A percentile compares a stretch with the other conserved stretches of the same genome.
Evolutionary conservation across 1,284 basidiomycete genomes (phyloP).

Genomic region (Tilletiaria anomala): DNA sequence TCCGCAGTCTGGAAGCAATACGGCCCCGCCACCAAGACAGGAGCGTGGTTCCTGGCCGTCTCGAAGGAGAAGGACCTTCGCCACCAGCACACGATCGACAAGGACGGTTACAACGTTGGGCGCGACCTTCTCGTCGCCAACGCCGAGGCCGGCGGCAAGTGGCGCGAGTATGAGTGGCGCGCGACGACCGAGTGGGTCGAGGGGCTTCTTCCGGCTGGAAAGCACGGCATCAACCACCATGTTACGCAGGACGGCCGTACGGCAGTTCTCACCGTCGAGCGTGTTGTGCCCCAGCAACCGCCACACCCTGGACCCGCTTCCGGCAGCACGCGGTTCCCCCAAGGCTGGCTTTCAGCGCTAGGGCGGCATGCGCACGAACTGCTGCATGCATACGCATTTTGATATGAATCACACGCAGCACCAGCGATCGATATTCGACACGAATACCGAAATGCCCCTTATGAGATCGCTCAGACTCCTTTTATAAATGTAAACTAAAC

Average conservation of each 20-base stretch:
- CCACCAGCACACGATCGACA: slow-evolving; percentile 34
- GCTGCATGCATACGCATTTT: too few relatives aligned
- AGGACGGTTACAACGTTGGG: slow-evolving; percentile 39
- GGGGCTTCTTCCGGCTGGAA: slow-evolving; percentile 27
- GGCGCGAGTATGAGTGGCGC: slow-evolving; percentile 31
- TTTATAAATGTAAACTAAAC: too few relatives aligned
- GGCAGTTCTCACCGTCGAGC: slow-evolving; percentile 29
- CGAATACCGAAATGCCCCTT: too few relatives aligned
- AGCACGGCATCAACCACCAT: slow-evolving; percentile 38
- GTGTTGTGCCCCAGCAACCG: too few relatives aligned
- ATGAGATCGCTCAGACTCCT: too few relatives aligned
- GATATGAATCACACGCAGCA: too few relatives aligned
- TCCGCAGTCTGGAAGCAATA: slow-evolving; percentile 41
- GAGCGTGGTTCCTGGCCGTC: slow-evolving; percentile 40
- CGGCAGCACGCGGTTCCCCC: too few relatives aligned
- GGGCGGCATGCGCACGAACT: too few relatives aligned
- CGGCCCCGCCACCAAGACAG: slow-evolving; percentile 34
- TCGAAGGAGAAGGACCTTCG: slow-evolving; percentile 35
- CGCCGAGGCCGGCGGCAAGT: slow-evolving; percentile 28
- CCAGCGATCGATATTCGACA: too few relatives aligned
- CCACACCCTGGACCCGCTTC: too few relatives aligned
- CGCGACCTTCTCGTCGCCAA: slow-evolving; percentile 32
- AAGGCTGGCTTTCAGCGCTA: too few relatives aligned
- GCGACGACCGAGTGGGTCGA: slow-evolving; percentile 33
- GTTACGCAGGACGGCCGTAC: slow-evolving; percentile 33